phyloP scores from a whole-genome alignment of 495 filamentous ascomycete genomes.

The Mytilinidion resinicola region DNA sequence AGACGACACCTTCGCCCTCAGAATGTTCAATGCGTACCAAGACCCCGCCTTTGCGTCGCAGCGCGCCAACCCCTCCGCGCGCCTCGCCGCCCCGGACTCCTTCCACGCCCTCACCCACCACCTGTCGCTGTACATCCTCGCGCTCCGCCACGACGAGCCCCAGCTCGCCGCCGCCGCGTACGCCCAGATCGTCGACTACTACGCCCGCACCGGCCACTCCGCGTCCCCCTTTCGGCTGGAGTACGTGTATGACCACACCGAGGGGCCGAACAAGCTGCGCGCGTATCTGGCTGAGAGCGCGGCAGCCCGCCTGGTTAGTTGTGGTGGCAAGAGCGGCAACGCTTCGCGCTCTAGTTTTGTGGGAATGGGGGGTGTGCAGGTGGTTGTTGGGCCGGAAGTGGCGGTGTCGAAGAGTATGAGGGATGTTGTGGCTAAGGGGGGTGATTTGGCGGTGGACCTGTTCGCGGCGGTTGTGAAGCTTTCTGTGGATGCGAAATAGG shows the following conservation, averaged over 20 bases:
- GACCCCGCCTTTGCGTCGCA: background rate
- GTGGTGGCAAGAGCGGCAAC: background rate
- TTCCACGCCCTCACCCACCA: background rate
- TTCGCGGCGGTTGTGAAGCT: background rate
- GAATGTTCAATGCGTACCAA: background rate
- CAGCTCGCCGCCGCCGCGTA: background rate
- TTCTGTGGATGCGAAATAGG: background rate
- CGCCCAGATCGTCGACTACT: background rate
- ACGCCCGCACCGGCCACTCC: background rate
- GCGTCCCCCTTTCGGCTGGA: background rate
- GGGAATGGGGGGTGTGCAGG: no score
- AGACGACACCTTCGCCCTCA: background rate
- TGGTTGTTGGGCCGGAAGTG: background rate
- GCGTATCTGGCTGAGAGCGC: background rate
- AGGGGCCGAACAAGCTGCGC: background rate
- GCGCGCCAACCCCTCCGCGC: background rate
- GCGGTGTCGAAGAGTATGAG: background rate
- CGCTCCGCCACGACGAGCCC: background rate
- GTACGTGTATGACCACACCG: background rate
- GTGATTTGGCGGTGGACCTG: background rate
- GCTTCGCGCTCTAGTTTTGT: no score
- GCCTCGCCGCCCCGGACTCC: background rate
- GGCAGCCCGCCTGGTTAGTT: background rate
- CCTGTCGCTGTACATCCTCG: conserved; percentile 1
- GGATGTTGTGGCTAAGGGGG: background rate